phyloP scores from a whole-genome alignment of 2,329 filamentous ascomycete genomes.

The Alternaria metachromatica region DNA sequence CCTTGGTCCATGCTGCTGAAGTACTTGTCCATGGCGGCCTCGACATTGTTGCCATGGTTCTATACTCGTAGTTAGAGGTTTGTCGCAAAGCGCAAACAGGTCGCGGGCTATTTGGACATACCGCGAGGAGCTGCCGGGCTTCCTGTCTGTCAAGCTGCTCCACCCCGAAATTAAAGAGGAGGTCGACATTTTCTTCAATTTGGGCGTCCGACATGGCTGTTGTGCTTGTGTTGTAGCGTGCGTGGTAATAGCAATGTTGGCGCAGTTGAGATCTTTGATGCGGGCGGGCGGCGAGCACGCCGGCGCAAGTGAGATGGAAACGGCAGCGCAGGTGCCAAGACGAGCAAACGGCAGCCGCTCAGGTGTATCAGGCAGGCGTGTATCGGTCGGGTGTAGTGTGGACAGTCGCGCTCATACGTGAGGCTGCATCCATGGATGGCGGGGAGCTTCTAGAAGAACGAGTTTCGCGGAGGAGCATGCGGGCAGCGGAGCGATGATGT shows the following conservation, averaged over 20 bases:
- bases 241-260: not conserved
- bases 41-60: conserved; percentile 33
- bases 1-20: conserved; percentile 20
- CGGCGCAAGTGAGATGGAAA: conserved; percentile 6
- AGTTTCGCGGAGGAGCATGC: conserved; percentile 25
- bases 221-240: not conserved
- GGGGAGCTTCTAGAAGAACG: conserved; percentile 15
- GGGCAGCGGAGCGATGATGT: conserved; percentile 10
- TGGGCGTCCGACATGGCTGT: conserved; percentile 18
- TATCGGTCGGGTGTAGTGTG: not conserved
- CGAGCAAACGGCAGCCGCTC: not conserved
- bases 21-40: conserved; percentile 33
- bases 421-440: conserved; percentile 12
- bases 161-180: conserved; percentile 17
- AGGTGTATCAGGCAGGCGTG: not conserved
- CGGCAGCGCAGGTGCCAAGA: not conserved
- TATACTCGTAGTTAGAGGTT: conserved; percentile 11
- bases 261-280: conserved; percentile 1
- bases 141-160: conserved; percentile 23
- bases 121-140: conserved; percentile 24
- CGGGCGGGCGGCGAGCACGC: conserved; percentile 1
- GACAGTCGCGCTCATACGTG: conserved; percentile 3
- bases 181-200: conserved; percentile 13
- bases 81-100: not conserved
- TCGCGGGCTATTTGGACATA: conserved; percentile 7